Evolutionary conservation across 305 asterid genomes (phyloP), one percentile per base, ranked within the genome.

Genomic region (Plantago coronopus): DNA sequence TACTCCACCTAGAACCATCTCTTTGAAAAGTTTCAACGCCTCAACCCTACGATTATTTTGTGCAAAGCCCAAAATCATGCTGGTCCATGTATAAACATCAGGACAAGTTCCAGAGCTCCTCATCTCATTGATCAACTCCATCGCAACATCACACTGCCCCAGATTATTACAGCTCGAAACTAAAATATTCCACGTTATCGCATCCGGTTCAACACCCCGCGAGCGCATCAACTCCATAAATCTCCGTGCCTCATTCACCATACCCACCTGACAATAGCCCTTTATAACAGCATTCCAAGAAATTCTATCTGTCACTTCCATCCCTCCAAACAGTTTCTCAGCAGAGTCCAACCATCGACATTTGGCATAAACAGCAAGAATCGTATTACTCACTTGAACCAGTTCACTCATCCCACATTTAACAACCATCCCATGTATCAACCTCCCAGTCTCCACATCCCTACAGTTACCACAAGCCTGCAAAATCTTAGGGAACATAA

Each of bases 1-100:
- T 46, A 89, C 80, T 64, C 91, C 89, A 13, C 69, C 58, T 19
- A 68, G 20, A 71, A 79, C 54, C 95, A 84, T 83, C 65, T 76
- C 79, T 46, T 47, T 23, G 57, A 86, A 86, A 75, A 83, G 70
- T 16, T 68, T 74, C 31, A 78, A 69, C 1, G 88, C 94, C 67
- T 74, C 83, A 17, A 55, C 57, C 48, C 79, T 77, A 50, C 73
- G 66, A 65, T 79, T 79, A 78, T 77, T 76, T 38, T 74, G 91
- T 27, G 81, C 78, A 70, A 84, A 78, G 46, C 94, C 95, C 22
- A 79, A 81, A 50, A 86, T 82, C 78, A 84, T 56, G 50, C 80
- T 76, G 21, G 85, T 76, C 95, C 91, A 86, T 31, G 94, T 89
- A 57, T 70, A 84, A 34, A 82, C 83, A 81, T 84, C 95, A 1